These are phyloP conservation scores for Ogataea trehaloabstinens DNA, from an alignment of 805 yeast genomes.

Conservation along the genomic window DNA sequence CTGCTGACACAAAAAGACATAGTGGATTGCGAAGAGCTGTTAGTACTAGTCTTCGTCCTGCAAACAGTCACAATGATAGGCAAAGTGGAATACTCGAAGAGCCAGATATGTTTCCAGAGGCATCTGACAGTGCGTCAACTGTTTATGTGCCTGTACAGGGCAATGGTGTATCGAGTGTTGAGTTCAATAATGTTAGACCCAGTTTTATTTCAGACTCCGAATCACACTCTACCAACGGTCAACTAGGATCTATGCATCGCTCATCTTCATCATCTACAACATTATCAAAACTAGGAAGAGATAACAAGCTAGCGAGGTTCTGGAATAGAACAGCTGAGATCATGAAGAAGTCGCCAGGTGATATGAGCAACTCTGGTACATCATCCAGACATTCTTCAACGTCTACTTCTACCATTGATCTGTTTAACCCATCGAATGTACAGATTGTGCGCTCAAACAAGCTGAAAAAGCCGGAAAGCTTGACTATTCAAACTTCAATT, in stretches of 20 bases:
- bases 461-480: constrained; percentile 26
- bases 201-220: constrained; percentile 12
- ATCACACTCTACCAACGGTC: not conserved
- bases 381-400: constrained; percentile 2
- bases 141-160: constrained; percentile 11
- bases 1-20: not conserved
- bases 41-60: constrained; percentile 1
- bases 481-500: constrained; percentile 28
- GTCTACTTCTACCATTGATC: constrained; percentile 11
- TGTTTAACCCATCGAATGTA: constrained; percentile 2
- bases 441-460: constrained; percentile 16
- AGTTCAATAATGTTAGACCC: constrained; percentile 31
- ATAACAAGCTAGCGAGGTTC: constrained; percentile 23
- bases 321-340: constrained; percentile 21
- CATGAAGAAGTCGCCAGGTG: constrained; percentile 20
- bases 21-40: not conserved
- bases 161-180: constrained; percentile 30
- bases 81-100: not conserved
- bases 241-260: constrained; percentile 12
- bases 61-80: not conserved
- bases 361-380: constrained; percentile 2
- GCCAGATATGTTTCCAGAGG: constrained; percentile 3
- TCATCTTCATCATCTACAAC: constrained; percentile 23
- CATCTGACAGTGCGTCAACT: constrained; percentile 3
- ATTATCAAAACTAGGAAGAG: constrained; percentile 20